phyloP scores from a whole-genome alignment of 176 grass and related monocot species.

The Echinochloa phyllopogon region DNA sequence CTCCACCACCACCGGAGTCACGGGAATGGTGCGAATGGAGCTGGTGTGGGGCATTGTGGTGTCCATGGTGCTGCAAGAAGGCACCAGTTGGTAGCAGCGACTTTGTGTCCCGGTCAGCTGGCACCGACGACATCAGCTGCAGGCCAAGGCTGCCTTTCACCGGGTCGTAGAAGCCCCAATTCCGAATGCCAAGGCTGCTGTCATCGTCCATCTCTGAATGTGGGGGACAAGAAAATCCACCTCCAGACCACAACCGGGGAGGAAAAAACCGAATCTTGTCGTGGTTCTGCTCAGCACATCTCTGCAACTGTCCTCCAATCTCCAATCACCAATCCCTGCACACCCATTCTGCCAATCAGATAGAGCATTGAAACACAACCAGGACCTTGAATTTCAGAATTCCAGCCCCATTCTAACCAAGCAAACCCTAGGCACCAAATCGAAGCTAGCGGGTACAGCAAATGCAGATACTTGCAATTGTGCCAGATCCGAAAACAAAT shows the following conservation, averaged over 20 bases:
- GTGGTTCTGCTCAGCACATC: constrained; percentile 47
- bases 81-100: constrained; percentile 43
- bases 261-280: constrained; percentile 13
- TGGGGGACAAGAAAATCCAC: constrained; percentile 22
- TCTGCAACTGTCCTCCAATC: constrained; percentile 31
- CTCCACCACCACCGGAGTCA: background rate
- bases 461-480: background rate
- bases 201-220: constrained; percentile 72
- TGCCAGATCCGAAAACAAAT: background rate
- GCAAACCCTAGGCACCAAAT: constrained; percentile 42
- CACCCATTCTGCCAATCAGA: constrained; percentile 34
- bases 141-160: constrained; percentile 75
- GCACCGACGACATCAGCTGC: constrained; percentile 76
- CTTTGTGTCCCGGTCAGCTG: constrained; percentile 67
- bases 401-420: constrained; percentile 17
- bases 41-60: constrained; percentile 28
- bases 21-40: constrained; percentile 47
- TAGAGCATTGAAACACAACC: background rate
- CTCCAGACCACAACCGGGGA: constrained; percentile 15
- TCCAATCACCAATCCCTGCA: constrained; percentile 34
- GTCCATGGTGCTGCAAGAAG: constrained; percentile 57
- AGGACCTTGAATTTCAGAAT: constrained; percentile 1
- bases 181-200: constrained; percentile 66
- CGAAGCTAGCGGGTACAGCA: background rate
- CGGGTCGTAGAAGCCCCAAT: constrained; percentile 88